These are phyloP conservation scores for Plenodomus lindquistii DNA, from an alignment of 2,329 filamentous ascomycete genomes.

Conservation along the genomic window DNA sequence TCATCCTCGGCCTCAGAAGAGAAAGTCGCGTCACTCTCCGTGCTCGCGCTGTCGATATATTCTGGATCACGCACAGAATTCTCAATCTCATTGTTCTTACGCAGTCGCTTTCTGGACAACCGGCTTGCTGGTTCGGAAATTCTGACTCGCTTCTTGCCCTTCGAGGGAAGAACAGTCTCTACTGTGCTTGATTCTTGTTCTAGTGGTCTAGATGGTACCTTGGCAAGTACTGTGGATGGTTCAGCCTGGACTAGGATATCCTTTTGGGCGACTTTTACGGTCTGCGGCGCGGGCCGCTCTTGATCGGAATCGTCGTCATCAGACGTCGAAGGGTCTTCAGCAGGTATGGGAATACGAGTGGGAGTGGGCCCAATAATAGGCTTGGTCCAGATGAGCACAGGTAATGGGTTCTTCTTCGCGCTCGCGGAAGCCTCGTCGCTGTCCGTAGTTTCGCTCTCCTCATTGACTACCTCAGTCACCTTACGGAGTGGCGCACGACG, in stretches of 20 bases:
- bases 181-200: not conserved
- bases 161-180: not conserved
- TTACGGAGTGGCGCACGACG: slow-evolving; percentile 17
- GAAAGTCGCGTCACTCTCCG: slow-evolving; percentile 5
- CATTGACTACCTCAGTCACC: slow-evolving; percentile 5
- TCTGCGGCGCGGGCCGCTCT: not conserved
- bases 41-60: slow-evolving; percentile 4
- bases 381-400: slow-evolving; percentile 11
- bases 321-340: not conserved
- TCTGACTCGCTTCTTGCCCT: slow-evolving; percentile 26
- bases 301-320: slow-evolving; percentile 6
- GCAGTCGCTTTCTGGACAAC: slow-evolving; percentile 16
- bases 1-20: slow-evolving; percentile 1
- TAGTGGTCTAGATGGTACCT: not conserved
- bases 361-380: slow-evolving; percentile 8
- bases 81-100: not conserved
- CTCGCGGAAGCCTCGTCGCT: slow-evolving; percentile 4
- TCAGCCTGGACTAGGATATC: not conserved
- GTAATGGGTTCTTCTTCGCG: not conserved
- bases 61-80: not conserved
- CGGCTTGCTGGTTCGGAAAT: slow-evolving; percentile 14
- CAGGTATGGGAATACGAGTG: slow-evolving; percentile 1
- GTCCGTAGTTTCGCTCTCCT: slow-evolving; percentile 12
- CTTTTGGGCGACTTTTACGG: not conserved
- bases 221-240: not conserved